Evolutionary conservation across 495 filamentous ascomycete genomes (phyloP), one percentile per base, ranked within the genome.

Genomic region (Penicillium alfredii): DNA sequence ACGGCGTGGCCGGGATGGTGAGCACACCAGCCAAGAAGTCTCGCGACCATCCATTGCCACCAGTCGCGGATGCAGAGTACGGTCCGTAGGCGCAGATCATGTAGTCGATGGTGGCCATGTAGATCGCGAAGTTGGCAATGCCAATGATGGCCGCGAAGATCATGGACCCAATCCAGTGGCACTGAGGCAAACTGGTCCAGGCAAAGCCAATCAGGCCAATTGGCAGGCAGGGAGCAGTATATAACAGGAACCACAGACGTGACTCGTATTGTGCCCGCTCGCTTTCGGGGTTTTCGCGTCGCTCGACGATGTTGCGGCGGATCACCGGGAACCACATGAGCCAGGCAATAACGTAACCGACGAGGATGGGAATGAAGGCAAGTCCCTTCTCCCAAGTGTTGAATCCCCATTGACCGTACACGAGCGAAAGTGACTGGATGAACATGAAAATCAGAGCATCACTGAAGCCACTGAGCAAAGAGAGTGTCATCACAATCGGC

Each of bases 1-100:
- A 88, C 4, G 83, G 85, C 0, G 78, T 84, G 0, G 85, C 84
- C 1, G 76, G 78, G 23, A 86, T 69, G 8, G 85, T 87, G 19
- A 86, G 66, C 6, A 86, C 71, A 67, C 86, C 86, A 35, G 86
- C 86, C 8, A 93, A 63, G 63, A 93, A 84, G 56, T 93, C 86
- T 45, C 86, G 74, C 31, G 85, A 68, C 73, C 72, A 83, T 40
- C 78, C 81, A 47, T 85, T 85, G 27, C 81, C 81, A 39, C 81
- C 81, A 6, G 81, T 85, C 0, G 81, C 81, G 5, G 79, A 83
- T 4, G 81, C 79, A 3, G 80, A 81, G 61, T 84, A 85, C 0
- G 78, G 78, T 1, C 81, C 81, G 40, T 85, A 85, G 14, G 78
- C 74, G 47, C 69, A 72, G 38, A 85, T 76, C 72, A 84, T 83